Evolutionary conservation across 2,329 filamentous ascomycete species (phyloP), one percentile per base, ranked within the genome.

Genomic region (Trichothecium sympodiale): DNA sequence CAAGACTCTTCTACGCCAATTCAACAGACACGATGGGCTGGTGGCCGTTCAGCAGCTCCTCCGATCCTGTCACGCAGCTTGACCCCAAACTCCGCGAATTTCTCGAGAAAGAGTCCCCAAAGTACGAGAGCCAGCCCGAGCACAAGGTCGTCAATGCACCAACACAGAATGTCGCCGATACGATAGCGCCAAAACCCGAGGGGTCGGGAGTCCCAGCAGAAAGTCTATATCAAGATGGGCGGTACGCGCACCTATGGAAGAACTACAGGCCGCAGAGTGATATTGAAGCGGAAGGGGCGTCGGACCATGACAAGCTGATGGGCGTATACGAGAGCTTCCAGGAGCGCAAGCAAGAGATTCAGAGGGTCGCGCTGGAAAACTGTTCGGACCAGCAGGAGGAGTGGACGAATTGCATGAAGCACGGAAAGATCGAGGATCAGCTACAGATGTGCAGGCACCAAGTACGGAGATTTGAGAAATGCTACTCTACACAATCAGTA

Each of bases 241-340:
- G 73, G 31, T 77, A 77, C 59, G 86, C 88, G 38, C 74, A 96
- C 55, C 67, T 98, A 23, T 98, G 91, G 91, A 89, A 87, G 60
- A 85, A 74, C 39, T 98, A 98, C 67, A 73, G 73, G 39, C 80
- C 89, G 8, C 76, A 83, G 35, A 55, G 66, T 26, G 67, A 82
- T 38, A 62, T 93, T 41, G 80, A 89, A 50, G 68, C 73, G 33
- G 75, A 76, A 41, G 68, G 69, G 15, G 82, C 82, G 54, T 76
- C 74, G 28, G 83, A 91, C 47, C 77, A 86, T 50, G 87, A 94
- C 53, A 82, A 83, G 55, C 70, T 93, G 45, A 70, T 74, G 55
- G 77, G 85, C 53, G 78, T 96, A 38, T 65, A 95, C 35, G 81
- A 89, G 36, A 79, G 77, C 6, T 93, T 80, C 69, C 93, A 94